phyloP scores from a whole-genome alignment of 768 basidiomycete species.

The Heimioporus sp. region DNA sequence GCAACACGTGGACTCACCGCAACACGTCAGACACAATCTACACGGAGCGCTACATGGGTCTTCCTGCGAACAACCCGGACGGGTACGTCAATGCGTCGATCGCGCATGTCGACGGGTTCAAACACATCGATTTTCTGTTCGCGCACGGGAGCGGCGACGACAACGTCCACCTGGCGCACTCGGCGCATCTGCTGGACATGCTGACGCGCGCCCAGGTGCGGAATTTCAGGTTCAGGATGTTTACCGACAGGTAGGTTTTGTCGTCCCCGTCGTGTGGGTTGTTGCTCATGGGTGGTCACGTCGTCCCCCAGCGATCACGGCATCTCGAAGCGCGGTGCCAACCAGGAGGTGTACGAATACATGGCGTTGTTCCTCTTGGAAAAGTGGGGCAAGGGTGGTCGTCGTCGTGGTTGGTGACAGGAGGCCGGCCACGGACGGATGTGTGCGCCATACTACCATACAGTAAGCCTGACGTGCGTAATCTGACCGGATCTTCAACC shows the following conservation, averaged over 20 bases:
- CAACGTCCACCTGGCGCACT: slow-evolving; percentile 94
- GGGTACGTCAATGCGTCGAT: slow-evolving; percentile 94
- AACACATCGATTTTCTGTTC: slow-evolving; percentile 74
- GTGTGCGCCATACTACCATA: no score
- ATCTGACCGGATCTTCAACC: not conserved
- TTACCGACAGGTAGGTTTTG: slow-evolving; percentile 80
- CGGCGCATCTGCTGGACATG: slow-evolving; percentile 91
- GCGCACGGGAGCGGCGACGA: slow-evolving; percentile 96
- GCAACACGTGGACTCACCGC: not conserved
- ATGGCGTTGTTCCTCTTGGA: slow-evolving; percentile 83
- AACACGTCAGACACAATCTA: slow-evolving; percentile 78
- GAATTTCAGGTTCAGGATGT: slow-evolving; percentile 88
- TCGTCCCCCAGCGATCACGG: slow-evolving; percentile 64
- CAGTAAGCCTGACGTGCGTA: not conserved
- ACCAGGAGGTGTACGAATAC: slow-evolving; percentile 83
- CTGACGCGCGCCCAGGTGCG: slow-evolving; percentile 75
- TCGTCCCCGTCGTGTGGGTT: not conserved
- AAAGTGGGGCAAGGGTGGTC: slow-evolving; percentile 89
- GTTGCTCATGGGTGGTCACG: not conserved
- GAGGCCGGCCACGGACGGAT: no score
- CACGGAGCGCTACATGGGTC: slow-evolving; percentile 96
- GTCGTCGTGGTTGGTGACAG: slow-evolving; percentile 56
- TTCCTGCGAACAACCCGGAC: slow-evolving; percentile 70
- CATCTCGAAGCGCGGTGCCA: slow-evolving; percentile 71
- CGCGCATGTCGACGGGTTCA: slow-evolving; percentile 84